phyloP scores from a whole-genome alignment of 2,329 filamentous ascomycete species.

The Drechslerella dactyloides region DNA sequence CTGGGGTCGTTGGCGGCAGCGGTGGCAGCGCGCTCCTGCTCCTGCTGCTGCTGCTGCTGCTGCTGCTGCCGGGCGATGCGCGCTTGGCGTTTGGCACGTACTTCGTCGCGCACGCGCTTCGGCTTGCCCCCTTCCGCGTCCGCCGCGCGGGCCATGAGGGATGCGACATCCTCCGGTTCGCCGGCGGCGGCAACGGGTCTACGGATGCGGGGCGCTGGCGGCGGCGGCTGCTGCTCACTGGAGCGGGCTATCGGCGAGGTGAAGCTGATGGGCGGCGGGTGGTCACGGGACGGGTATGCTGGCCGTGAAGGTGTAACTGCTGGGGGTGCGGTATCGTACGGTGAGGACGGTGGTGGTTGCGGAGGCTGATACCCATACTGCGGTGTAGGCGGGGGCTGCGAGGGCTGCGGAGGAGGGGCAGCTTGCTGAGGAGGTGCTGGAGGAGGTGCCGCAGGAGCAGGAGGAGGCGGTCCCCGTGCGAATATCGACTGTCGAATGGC shows the following conservation, averaged over 20 bases:
- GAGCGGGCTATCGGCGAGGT: not conserved
- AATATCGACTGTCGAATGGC: conserved; percentile 21
- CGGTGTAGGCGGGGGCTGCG: not conserved
- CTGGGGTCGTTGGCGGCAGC: not conserved
- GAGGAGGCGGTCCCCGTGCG: conserved; percentile 11
- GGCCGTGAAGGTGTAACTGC: not conserved
- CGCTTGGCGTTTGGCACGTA: conserved; percentile 1
- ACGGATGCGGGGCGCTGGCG: conserved; percentile 1
- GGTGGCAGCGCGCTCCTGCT: not conserved
- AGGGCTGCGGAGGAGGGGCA: not conserved
- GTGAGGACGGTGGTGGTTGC: conserved; percentile 1
- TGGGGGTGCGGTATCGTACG: not conserved
- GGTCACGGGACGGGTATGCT: not conserved
- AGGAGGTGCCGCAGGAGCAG: not conserved
- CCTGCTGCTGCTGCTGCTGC: not conserved
- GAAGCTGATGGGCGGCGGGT: not conserved
- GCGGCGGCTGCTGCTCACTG: not conserved
- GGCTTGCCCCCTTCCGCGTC: not conserved
- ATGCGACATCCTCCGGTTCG: conserved; percentile 3
- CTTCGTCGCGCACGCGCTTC: not conserved
- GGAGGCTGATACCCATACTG: not conserved
- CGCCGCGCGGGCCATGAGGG: conserved; percentile 20
- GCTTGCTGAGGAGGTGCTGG: not conserved
- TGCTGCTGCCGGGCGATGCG: conserved; percentile 8
- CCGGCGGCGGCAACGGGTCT: not conserved